Evolutionary conservation across 2,329 filamentous ascomycete species (phyloP).

Genomic region (Hirsutella rhossiliensis): DNA sequence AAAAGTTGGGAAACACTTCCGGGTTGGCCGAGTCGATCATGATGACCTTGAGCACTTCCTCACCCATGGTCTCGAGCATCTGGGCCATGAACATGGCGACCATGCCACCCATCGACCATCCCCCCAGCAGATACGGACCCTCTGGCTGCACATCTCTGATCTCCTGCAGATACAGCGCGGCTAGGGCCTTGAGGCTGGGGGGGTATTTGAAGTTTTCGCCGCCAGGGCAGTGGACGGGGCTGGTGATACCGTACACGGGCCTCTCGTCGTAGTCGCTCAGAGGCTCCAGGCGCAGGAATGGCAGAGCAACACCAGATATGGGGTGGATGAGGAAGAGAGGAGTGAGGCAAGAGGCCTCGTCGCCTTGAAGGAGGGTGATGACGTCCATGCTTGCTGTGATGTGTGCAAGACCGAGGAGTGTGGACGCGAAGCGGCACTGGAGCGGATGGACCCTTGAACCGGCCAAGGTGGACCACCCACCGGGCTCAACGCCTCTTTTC

Average conservation of each 20-base stretch:
- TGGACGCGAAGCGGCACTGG: neutral
- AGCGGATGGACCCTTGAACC: neutral
- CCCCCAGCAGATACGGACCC: conserved; percentile 11
- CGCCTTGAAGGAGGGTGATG: conserved; percentile 10
- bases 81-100: conserved; percentile 13
- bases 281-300: conserved; percentile 9
- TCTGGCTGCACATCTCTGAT: conserved; percentile 9
- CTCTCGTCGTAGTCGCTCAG: conserved; percentile 9
- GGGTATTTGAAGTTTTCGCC: conserved; percentile 8
- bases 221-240: conserved; percentile 8
- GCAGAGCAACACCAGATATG: conserved; percentile 11
- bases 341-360: conserved; percentile 7
- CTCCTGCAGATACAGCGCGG: conserved; percentile 9
- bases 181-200: conserved; percentile 7
- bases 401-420: neutral
- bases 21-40: conserved; percentile 14
- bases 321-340: conserved; percentile 11
- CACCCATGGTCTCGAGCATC: conserved; percentile 6
- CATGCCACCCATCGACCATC: conserved; percentile 15
- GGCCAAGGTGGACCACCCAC: neutral
- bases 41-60: conserved; percentile 10
- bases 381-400: conserved; percentile 8
- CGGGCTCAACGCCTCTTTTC: too few species aligned
- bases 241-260: conserved; percentile 12
- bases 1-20: conserved; percentile 9